These are phyloP conservation scores for Collybia mongolica DNA, from an alignment of 768 basidiomycete genomes.

Conservation along the genomic window DNA sequence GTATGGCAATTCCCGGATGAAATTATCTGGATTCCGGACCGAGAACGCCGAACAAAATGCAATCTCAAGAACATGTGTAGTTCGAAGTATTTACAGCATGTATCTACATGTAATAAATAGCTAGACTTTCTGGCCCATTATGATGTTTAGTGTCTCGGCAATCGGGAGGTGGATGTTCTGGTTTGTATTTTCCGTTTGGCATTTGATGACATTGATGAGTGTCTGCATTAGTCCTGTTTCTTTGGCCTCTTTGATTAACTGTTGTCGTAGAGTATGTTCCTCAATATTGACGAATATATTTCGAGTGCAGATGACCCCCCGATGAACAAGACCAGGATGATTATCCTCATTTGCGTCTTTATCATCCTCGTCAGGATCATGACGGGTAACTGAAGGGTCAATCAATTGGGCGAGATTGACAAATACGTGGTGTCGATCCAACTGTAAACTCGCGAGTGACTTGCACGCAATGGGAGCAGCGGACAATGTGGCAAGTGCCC, in stretches of 20 bases:
- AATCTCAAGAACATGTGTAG: not conserved
- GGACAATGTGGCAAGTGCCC: conserved; percentile 82
- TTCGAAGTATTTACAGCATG: too few species aligned
- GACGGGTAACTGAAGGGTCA: conserved; percentile 46
- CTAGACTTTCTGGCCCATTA: conserved; percentile 15
- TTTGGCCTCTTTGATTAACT: conserved; percentile 50
- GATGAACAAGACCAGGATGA: conserved; percentile 64
- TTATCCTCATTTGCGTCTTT: conserved; percentile 35
- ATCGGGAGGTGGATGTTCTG: conserved; percentile 46
- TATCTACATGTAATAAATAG: too few species aligned
- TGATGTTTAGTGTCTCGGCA: conserved; percentile 46
- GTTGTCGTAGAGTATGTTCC: conserved; percentile 33
- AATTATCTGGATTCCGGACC: not conserved
- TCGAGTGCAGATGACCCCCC: conserved; percentile 72
- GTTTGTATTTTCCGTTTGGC: conserved; percentile 25
- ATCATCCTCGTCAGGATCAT: conserved; percentile 33
- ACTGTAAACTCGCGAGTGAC: conserved; percentile 61
- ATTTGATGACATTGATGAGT: conserved; percentile 49
- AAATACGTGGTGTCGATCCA: conserved; percentile 62
- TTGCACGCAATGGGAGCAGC: conserved; percentile 58
- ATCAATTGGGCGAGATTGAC: conserved; percentile 66
- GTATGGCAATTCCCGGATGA: not conserved
- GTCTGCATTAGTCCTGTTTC: conserved; percentile 52
- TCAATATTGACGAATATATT: conserved; percentile 56
- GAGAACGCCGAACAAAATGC: not conserved